Base-by-base conservation (phyloP, 192 early-diverging fungal species). In the Helicostylum pulchrum region DNA sequence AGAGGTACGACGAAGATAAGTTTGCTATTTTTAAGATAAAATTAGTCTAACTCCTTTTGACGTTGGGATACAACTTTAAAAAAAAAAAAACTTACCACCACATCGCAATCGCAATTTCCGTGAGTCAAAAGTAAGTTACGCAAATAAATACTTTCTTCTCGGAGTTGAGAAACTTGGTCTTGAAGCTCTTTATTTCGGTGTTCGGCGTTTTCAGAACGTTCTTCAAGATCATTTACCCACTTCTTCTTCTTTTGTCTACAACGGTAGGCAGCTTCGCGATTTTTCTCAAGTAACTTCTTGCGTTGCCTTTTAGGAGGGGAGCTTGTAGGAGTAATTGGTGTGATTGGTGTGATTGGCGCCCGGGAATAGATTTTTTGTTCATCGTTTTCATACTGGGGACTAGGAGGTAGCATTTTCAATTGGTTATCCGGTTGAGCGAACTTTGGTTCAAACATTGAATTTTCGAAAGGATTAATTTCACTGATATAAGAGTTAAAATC, bases 171-270 rank as follows among this genome's bases (percentile, higher is more conserved):
- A 17, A 72, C 70, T 9, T 48, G 42, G 6, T 61, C 58, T 48
- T 54, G 51, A 15, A 72, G 58, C 5, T 57, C 59, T 44, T 66
- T 72, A 46, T 72, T 72, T n/a, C 46, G 57, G 15, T 45, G 50
- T 0, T 39, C 53, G 1, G 59, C 57, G 12, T 47, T 58, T n/a
- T 72, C 70, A 14, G 59, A 72, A 4, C 64, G 59, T 30, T 59
- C 45, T 48, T 72, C 70, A 19, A 72, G 36, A 9, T 72, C 58
- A 20, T 72, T 49, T 51, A 66, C 53, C 70, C 70, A 72, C 1
- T 55, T 47, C 58, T 72, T 72, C 59, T 72, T 72, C 60, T 72
- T 72, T 20, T 72, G 70, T 20, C 70, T 39, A 20, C 70, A 72
- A 7, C 65, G 66, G 8, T 57, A 66, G 30, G 70, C 70, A 54